Percentiles rank a stretch among this genome's conserved stretches.
Conservation (phyloP, 2,329 filamentous ascomycete genomes). For the Cytospora schulzeri region DNA sequence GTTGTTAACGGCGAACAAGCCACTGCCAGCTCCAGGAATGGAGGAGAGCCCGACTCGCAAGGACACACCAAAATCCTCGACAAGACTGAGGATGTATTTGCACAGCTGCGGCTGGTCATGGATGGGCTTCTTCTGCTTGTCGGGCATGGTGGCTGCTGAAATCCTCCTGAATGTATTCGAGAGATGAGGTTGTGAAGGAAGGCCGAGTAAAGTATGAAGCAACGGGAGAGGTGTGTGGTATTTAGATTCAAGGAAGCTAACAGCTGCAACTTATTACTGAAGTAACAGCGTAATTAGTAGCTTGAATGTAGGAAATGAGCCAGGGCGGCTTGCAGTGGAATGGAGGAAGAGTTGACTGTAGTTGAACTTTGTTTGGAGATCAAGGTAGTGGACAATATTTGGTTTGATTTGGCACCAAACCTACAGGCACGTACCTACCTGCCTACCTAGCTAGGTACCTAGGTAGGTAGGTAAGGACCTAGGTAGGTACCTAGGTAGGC, state of each 20-base stretch:
- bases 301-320: too few species aligned
- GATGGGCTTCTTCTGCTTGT: slow-evolving; percentile 2
- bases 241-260: too few species aligned
- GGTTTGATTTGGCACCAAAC: too few species aligned
- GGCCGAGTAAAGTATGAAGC: too few species aligned
- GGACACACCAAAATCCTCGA: not conserved
- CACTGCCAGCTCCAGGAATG: slow-evolving; percentile 32
- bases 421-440: too few species aligned
- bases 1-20: slow-evolving; percentile 31
- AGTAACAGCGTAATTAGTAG: too few species aligned
- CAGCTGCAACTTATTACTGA: too few species aligned
- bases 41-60: slow-evolving; percentile 24
- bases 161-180: too few species aligned
- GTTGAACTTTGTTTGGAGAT: too few species aligned
- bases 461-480: not conserved
- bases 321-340: too few species aligned
- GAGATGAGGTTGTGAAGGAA: not conserved
- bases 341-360: too few species aligned
- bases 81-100: slow-evolving; percentile 14
- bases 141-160: slow-evolving; percentile 14
- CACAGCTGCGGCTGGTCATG: slow-evolving; percentile 23
- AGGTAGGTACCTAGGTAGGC: not conserved
- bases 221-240: not conserved
- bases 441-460: not conserved
- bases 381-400: too few species aligned